A percentile compares a stretch with the other conserved stretches of the same genome.
phyloP scores from a whole-genome alignment of 805 yeast species.

The Spathaspora passalidarum region DNA sequence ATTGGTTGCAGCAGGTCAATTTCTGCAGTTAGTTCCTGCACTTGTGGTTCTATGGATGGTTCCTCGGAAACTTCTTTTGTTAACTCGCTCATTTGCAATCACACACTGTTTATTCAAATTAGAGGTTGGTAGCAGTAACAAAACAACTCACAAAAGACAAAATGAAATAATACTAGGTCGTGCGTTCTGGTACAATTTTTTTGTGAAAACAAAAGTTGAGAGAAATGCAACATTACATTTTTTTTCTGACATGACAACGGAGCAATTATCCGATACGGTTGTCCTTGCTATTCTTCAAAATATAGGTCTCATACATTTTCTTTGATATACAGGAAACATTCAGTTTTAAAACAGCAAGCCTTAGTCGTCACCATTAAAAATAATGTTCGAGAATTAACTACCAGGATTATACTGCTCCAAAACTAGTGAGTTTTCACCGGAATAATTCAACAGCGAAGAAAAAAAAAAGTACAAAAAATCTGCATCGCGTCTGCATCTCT shows the following conservation, averaged over 20 bases:
- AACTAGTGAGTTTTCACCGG: too few species aligned
- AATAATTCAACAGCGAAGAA: too few species aligned
- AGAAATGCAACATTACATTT: not conserved
- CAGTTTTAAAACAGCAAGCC: too few species aligned
- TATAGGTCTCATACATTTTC: too few species aligned
- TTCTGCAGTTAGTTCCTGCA: conserved; percentile 8
- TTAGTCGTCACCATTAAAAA: too few species aligned
- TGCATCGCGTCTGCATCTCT: too few species aligned
- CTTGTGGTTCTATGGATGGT: conserved; percentile 17
- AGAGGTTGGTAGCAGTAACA: not conserved
- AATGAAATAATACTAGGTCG: not conserved
- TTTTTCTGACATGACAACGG: too few species aligned
- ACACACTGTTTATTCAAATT: not conserved
- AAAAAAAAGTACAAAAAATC: too few species aligned
- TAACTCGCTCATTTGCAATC: conserved; percentile 1
- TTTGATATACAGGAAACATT: too few species aligned
- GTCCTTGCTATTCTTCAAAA: too few species aligned
- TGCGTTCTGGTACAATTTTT: not conserved
- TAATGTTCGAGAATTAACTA: too few species aligned
- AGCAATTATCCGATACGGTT: not conserved
- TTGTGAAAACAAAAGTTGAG: not conserved
- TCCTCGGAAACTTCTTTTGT: conserved; percentile 7
- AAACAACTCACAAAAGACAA: not conserved
- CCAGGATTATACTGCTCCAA: too few species aligned
- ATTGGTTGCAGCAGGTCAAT: not conserved